phyloP scores from a whole-genome alignment of 352 stramenopile species.

The Phytophthora brassicae region DNA sequence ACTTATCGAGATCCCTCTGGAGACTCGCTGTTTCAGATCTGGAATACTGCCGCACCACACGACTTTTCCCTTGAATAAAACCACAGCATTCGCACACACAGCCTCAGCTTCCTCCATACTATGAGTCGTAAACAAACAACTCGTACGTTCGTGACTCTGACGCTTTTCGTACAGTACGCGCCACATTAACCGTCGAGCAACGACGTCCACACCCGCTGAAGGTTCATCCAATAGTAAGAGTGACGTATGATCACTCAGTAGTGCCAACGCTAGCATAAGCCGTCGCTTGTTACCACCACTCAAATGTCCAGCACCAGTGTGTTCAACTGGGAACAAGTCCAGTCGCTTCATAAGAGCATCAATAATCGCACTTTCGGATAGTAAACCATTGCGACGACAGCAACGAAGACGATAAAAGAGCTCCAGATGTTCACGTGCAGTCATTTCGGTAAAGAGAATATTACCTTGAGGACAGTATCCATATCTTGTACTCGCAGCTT shows the following conservation, averaged over 20 bases:
- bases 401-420: constrained; percentile 66
- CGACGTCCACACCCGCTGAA: constrained; percentile 79
- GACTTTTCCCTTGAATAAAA: constrained; percentile 69
- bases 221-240: constrained; percentile 82
- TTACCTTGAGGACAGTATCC: constrained; percentile 86
- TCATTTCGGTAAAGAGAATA: constrained; percentile 74
- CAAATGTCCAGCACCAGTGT: constrained; percentile 56
- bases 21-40: constrained; percentile 73
- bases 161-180: constrained; percentile 69
- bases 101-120: constrained; percentile 87
- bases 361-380: constrained; percentile 36
- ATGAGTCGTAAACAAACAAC: constrained; percentile 84
- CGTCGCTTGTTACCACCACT: constrained; percentile 84
- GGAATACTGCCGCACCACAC: constrained; percentile 82
- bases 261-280: constrained; percentile 73
- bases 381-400: constrained; percentile 21
- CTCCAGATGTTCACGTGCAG: constrained; percentile 70
- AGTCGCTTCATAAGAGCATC: constrained; percentile 51
- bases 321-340: constrained; percentile 64
- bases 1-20: constrained; percentile 69
- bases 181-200: constrained; percentile 80
- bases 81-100: constrained; percentile 79
- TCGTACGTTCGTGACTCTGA: constrained; percentile 42
- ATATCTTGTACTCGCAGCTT: constrained; percentile 52
- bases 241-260: constrained; percentile 65